Evolutionary conservation across 2,329 filamentous ascomycete genomes (phyloP), one percentile per base, ranked within the genome.

Genomic region (Fusarium scirpi): DNA sequence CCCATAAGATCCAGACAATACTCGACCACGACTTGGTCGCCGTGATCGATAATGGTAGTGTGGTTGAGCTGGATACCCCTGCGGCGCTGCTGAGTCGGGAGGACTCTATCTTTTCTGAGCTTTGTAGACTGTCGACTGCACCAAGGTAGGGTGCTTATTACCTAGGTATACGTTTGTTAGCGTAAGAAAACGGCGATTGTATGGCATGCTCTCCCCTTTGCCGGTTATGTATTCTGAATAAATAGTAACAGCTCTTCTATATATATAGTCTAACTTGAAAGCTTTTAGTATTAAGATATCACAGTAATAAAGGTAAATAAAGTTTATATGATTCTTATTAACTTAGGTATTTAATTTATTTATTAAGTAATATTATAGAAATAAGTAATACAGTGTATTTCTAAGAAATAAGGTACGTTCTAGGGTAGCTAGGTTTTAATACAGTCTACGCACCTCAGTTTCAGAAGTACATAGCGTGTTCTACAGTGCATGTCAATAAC

Each of bases 1-100:
- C 70, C 12, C 74, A 78, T 46, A 71, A 72, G 59, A 69, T 76
- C 27, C 59, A 70, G 47, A 62, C 67, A 29, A 67, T 62, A 25
- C 30, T 71, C 11, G 57, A 70, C 41, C 63, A 71, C 27, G 69
- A 71, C 25, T 58, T 62, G 47, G 56, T 71, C 22, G 68, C 62
- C 40, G 45, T 74, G 25, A 59, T 74, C 18, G 66, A 74, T 55
- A 54, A 54, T 54, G 51, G 51, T 54, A 54, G 51, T 34, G 51
- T 54, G 51, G 51, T 54, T 54, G 51, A 54, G 51, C 51, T 54
- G 51, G 51, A 54, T 45, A 54, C 27, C 51, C 51, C 51, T 45
- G 40, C 51, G 51, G 51, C 51, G 27, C 51, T 54, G 51, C 51
- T 54, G 51, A 54, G 40, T 54, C 51, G 27, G 40, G 51, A 54